Conservation (phyloP, 345 rosid species). For the Barbarea vulgaris region DNA sequence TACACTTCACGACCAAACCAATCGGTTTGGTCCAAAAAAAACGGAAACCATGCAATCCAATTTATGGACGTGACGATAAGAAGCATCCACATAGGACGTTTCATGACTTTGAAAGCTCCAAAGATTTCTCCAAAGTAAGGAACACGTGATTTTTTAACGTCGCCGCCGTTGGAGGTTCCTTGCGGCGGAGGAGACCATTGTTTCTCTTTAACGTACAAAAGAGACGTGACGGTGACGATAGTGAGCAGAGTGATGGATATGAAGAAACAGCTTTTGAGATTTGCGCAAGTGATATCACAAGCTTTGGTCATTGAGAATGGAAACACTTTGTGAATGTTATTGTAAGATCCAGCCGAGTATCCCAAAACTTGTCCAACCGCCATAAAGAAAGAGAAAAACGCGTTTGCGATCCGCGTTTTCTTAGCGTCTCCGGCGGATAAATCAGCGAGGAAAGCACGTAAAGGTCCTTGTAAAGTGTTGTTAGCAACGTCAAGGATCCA, state of each 20-base stretch:
- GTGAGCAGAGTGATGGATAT: slow-evolving; percentile 57
- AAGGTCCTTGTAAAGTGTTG: slow-evolving; percentile 87
- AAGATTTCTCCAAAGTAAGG: slow-evolving; percentile 47
- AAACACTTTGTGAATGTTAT: slow-evolving; percentile 51
- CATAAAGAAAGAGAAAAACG: slow-evolving; percentile 79
- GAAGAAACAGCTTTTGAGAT: slow-evolving; percentile 76
- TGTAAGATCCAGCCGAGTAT: slow-evolving; percentile 76
- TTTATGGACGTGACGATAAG: slow-evolving; percentile 68
- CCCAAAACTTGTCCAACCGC: slow-evolving; percentile 89
- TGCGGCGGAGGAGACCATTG: slow-evolving; percentile 33
- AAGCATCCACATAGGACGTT: slow-evolving; percentile 71
- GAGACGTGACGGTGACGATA: slow-evolving; percentile 45
- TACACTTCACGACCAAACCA: slow-evolving; percentile 94
- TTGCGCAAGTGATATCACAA: slow-evolving; percentile 83
- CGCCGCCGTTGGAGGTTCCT: neutral
- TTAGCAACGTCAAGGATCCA: slow-evolving; percentile 97
- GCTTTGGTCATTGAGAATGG: slow-evolving; percentile 70
- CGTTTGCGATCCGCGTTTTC: slow-evolving; percentile 59
- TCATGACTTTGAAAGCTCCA: slow-evolving; percentile 50
- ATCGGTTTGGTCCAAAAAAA: slow-evolving; percentile 74
- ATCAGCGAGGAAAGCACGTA: slow-evolving; percentile 85
- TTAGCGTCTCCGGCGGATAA: slow-evolving; percentile 57
- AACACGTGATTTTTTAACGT: neutral
- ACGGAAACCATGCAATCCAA: slow-evolving; percentile 93
- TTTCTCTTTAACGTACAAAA: slow-evolving; percentile 49